Conservation (phyloP, 805 yeast species). For the Metschnikowia santaceciliae region DNA sequence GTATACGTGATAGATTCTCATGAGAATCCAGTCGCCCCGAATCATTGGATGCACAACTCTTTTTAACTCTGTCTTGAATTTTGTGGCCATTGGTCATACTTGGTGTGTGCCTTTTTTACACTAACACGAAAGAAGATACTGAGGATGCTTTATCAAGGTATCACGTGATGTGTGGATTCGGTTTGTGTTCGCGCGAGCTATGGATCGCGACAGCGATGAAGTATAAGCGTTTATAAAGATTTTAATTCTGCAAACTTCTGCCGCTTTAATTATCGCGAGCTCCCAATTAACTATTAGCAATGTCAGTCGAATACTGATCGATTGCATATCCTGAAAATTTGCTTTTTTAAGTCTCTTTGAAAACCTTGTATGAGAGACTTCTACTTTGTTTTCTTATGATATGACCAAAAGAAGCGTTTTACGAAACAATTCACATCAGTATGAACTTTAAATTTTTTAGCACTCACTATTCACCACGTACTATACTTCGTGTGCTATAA, state of each 20-base stretch:
- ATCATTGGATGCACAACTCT: not conserved
- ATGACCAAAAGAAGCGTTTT: not conserved
- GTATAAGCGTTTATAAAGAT: not conserved
- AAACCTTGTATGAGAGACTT: not conserved
- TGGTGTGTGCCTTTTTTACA: not conserved
- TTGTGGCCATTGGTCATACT: slow-evolving; percentile 1
- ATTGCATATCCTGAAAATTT: not conserved
- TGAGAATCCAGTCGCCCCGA: not conserved
- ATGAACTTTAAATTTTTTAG: too few relatives aligned
- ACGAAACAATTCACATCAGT: too few relatives aligned
- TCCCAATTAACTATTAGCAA: too few relatives aligned
- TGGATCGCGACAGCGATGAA: not conserved
- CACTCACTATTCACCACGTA: not conserved
- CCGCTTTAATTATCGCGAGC: not conserved
- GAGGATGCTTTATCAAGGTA: not conserved
- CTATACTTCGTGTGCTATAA: not conserved
- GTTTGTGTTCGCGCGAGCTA: not conserved
- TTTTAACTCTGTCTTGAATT: not conserved
- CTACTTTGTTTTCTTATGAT: not conserved
- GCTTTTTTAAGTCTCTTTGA: not conserved
- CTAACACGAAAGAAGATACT: not conserved
- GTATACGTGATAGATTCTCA: not conserved
- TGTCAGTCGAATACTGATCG: not conserved
- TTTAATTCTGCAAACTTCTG: not conserved
- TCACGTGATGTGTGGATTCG: slow-evolving; percentile 1